Conservation (phyloP, 2,329 filamentous ascomycete genomes). For the Albophoma yamanashiensis region DNA sequence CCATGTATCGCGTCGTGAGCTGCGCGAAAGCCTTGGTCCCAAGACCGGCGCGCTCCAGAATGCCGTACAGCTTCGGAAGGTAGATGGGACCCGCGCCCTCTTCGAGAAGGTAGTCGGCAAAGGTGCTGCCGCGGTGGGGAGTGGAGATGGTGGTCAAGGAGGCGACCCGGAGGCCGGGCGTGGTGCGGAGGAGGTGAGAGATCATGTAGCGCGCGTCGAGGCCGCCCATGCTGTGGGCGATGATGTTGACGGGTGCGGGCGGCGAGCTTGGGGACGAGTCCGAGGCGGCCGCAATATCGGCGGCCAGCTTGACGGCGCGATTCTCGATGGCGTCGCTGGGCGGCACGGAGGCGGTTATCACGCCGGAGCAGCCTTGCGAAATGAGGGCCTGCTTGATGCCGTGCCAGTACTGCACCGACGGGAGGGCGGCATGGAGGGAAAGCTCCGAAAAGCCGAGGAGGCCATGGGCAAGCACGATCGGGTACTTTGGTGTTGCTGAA, state of each 20-base stretch:
- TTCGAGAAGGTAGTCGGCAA: constrained; percentile 43
- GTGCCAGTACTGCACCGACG: constrained; percentile 52
- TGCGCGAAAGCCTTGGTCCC: constrained; percentile 51
- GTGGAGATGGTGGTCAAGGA: constrained; percentile 45
- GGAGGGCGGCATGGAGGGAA: constrained; percentile 37
- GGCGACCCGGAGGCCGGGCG: constrained; percentile 28
- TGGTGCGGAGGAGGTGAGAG: constrained; percentile 37
- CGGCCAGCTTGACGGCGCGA: constrained; percentile 45
- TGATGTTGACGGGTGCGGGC: constrained; percentile 58
- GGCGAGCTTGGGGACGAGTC: constrained; percentile 4
- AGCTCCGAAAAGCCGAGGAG: constrained; percentile 54
- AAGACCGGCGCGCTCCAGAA: constrained; percentile 39
- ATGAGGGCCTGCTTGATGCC: constrained; percentile 49
- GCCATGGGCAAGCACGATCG: constrained; percentile 56
- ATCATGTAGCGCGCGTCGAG: constrained; percentile 58
- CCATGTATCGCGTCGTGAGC: constrained; percentile 49
- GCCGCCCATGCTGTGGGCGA: constrained; percentile 60
- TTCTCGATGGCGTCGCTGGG: constrained; percentile 50
- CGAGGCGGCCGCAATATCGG: constrained; percentile 33
- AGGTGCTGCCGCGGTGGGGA: constrained; percentile 43
- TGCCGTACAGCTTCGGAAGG: constrained; percentile 43
- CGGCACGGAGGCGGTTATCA: constrained; percentile 51
- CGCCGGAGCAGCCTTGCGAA: constrained; percentile 36
- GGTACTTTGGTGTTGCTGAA: constrained; percentile 44
- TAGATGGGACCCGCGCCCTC: constrained; percentile 28